Evolutionary conservation across 2,329 filamentous ascomycete species (phyloP).

Genomic region (Celoporthe dispersa): DNA sequence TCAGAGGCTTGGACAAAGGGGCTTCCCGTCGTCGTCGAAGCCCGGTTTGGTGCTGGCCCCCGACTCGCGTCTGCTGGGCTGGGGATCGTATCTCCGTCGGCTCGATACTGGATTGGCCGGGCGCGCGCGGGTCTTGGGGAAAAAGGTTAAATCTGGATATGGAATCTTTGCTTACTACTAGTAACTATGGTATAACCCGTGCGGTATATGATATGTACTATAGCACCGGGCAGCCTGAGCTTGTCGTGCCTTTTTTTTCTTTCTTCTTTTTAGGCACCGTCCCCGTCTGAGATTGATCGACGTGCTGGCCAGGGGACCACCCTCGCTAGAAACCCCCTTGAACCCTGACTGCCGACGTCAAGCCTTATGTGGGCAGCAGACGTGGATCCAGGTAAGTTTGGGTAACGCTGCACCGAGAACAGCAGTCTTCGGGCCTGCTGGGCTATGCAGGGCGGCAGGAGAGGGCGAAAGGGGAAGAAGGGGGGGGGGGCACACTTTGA

Average conservation of each 20-base stretch:
- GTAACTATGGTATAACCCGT: too few species aligned
- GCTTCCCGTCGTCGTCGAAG: neutral
- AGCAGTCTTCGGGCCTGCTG: neutral
- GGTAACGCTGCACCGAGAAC: slow-evolving; percentile 3
- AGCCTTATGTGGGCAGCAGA: neutral
- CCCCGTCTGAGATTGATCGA: slow-evolving; percentile 1
- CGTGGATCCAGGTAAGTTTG: neutral
- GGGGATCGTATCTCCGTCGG: neutral
- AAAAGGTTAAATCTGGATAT: neutral
- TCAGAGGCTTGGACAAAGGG: neutral
- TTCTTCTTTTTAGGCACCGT: neutral
- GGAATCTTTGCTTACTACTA: too few species aligned
- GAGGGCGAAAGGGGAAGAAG: too few species aligned
- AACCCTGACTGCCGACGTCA: neutral
- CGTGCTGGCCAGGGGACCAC: neutral
- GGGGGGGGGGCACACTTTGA: neutral
- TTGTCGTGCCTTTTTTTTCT: neutral
- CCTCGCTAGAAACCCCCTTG: neutral
- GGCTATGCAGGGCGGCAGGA: neutral
- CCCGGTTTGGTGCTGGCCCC: neutral
- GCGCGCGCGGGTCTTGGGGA: neutral
- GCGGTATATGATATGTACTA: too few species aligned
- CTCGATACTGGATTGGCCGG: neutral
- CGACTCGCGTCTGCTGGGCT: neutral
- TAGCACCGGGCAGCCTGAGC: neutral